Evolutionary conservation across 179 eudicot genomes (phyloP).

Genomic region (Amaranthus tricolor): DNA sequence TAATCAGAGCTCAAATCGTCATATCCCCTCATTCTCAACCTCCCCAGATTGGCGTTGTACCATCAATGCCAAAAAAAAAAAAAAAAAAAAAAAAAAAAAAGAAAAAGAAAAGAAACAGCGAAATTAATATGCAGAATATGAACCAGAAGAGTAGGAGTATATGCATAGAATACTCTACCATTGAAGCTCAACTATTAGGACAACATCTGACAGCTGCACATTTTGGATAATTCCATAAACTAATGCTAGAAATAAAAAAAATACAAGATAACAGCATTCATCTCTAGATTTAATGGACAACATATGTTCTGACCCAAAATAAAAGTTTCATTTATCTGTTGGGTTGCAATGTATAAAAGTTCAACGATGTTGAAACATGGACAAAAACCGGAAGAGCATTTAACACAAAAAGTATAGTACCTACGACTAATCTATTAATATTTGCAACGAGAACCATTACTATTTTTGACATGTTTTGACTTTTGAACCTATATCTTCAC

Average conservation of each 20-base stretch:
- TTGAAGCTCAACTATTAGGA: background rate
- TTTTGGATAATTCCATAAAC: background rate
- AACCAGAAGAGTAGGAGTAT: background rate
- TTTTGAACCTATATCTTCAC: background rate
- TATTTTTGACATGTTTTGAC: background rate
- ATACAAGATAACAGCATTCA: background rate
- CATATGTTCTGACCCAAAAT: background rate
- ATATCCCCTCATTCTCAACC: too few relatives aligned
- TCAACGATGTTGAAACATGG: background rate
- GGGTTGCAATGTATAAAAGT: background rate
- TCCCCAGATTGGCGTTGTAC: too few relatives aligned
- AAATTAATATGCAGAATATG: background rate
- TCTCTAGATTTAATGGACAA: background rate
- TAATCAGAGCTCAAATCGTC: too few relatives aligned
- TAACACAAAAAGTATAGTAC: constrained; percentile 7
- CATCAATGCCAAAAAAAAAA: too few relatives aligned
- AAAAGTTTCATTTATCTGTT: background rate
- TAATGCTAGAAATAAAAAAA: background rate
- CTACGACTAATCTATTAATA: constrained; percentile 1
- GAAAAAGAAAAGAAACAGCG: background rate
- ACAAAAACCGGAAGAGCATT: constrained; percentile 5
- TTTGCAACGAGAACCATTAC: background rate
- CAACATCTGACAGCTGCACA: background rate
- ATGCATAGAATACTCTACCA: background rate
- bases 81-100: background rate